These are phyloP conservation scores for Lachancea dasiensis DNA, from an alignment of 805 yeast species.

Conservation along the genomic window DNA sequence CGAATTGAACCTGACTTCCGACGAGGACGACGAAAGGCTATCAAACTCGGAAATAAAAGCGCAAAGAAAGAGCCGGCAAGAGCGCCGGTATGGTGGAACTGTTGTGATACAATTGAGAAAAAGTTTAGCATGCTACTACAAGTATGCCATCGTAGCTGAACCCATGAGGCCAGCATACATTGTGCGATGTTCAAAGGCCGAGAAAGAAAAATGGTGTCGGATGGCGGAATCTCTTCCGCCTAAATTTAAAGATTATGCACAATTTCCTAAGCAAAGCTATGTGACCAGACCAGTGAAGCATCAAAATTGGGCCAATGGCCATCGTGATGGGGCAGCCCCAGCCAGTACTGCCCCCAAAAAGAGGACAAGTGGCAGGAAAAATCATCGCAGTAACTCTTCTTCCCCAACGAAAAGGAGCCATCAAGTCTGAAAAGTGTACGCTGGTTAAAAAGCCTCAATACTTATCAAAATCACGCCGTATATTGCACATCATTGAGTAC, in stretches of 20 bases:
- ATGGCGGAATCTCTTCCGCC: constrained; percentile 3
- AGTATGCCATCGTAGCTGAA: constrained; percentile 27
- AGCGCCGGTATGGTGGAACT: constrained; percentile 19
- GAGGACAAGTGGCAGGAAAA: background rate
- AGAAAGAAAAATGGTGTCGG: constrained; percentile 18
- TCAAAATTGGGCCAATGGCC: constrained; percentile 8
- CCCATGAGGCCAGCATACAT: constrained; percentile 28
- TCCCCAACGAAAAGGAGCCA: background rate
- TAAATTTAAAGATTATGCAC: constrained; percentile 13
- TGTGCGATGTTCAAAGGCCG: constrained; percentile 18
- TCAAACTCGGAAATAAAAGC: constrained; percentile 15
- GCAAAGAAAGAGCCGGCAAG: constrained; percentile 12
- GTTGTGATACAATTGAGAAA: constrained; percentile 19
- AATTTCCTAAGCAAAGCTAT: constrained; percentile 15
- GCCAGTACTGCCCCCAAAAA: background rate
- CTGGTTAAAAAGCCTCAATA: too few species aligned
- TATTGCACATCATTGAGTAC: too few species aligned
- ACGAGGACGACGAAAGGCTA: constrained; percentile 28
- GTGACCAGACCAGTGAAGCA: constrained; percentile 11
- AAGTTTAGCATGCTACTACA: constrained; percentile 7
- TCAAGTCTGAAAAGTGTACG: background rate
- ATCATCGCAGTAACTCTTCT: background rate
- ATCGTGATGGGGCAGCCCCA: constrained; percentile 1
- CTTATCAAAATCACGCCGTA: too few species aligned
- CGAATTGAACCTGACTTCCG: constrained; percentile 24